Conservation (phyloP, 371 early-diverging fungal species). For the Syncephalastrum sp. region DNA sequence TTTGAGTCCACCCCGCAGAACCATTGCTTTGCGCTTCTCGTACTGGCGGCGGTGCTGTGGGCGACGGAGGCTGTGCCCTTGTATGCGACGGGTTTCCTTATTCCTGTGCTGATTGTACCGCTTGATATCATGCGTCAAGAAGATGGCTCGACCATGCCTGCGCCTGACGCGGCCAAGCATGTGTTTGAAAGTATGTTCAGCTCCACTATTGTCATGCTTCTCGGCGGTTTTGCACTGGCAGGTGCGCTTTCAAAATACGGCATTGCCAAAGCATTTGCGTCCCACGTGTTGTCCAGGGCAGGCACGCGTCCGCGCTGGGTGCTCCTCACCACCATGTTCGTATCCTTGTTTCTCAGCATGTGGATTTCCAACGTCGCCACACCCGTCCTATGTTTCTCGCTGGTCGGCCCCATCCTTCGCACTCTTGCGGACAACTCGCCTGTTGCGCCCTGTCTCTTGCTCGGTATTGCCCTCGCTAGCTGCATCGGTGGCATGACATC, state of each 20-base stretch:
- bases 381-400: constrained; percentile 79
- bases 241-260: constrained; percentile 53
- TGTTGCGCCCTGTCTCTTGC: constrained; percentile 81
- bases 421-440: constrained; percentile 56
- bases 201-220: constrained; percentile 91
- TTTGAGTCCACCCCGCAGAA: constrained; percentile 59
- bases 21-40: constrained; percentile 59
- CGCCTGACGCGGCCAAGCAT: constrained; percentile 81
- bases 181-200: constrained; percentile 93
- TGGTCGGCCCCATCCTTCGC: constrained; percentile 75
- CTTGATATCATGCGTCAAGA: constrained; percentile 62
- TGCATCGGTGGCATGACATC: constrained; percentile 95
- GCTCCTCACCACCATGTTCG: constrained; percentile 74
- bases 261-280: constrained; percentile 74
- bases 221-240: constrained; percentile 94
- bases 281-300: constrained; percentile 64
- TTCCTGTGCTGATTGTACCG: constrained; percentile 73
- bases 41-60: constrained; percentile 63
- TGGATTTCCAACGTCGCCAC: constrained; percentile 86
- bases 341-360: constrained; percentile 74
- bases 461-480: constrained; percentile 92
- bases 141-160: constrained; percentile 44
- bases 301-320: constrained; percentile 72
- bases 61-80: constrained; percentile 76
- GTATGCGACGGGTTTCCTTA: constrained; percentile 72